Percentiles rank a stretch among this genome's conserved stretches.
These are phyloP conservation scores for Tricholoma saponaceum DNA, from an alignment of 768 basidiomycete genomes.

Conservation along the genomic window DNA sequence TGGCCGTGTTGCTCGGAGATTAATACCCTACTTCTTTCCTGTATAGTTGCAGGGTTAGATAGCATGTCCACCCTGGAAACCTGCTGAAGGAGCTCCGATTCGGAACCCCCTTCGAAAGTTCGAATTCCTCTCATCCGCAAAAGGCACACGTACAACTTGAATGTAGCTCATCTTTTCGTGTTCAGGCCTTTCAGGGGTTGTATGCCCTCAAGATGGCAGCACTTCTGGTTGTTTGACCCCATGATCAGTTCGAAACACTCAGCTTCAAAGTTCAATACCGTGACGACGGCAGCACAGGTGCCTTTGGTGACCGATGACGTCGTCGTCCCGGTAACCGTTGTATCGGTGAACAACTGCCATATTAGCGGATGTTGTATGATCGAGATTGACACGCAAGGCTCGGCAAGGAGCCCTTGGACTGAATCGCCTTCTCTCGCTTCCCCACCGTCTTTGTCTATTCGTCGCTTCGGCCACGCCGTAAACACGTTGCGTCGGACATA, in stretches of 20 bases:
- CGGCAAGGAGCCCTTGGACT: not conserved
- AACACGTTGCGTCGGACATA: not conserved
- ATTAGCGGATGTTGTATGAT: not conserved
- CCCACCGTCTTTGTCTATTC: not conserved
- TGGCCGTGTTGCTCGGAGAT: not conserved
- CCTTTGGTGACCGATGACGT: conserved; percentile 4
- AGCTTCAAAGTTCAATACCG: not conserved
- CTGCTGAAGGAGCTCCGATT: not conserved
- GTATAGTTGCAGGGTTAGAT: not conserved
- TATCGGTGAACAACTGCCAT: conserved; percentile 9
- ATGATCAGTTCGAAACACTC: not conserved
- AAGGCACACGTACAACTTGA: not conserved
- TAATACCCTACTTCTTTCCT: not conserved
- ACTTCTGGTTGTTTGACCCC: not conserved
- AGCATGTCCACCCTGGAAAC: not conserved
- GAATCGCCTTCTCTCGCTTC: not conserved
- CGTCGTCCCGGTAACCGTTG: conserved; percentile 20
- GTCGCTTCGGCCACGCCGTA: not conserved
- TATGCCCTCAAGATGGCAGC: too few species aligned
- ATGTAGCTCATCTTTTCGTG: not conserved
- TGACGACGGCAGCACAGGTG: not conserved
- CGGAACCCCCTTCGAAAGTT: not conserved
- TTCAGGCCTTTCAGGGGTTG: too few species aligned
- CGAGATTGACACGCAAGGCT: not conserved
- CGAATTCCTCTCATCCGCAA: not conserved